Evolutionary conservation across 108 stramenopile genomes (phyloP).

Genomic region (Pseudonitzschia delicatissima): DNA sequence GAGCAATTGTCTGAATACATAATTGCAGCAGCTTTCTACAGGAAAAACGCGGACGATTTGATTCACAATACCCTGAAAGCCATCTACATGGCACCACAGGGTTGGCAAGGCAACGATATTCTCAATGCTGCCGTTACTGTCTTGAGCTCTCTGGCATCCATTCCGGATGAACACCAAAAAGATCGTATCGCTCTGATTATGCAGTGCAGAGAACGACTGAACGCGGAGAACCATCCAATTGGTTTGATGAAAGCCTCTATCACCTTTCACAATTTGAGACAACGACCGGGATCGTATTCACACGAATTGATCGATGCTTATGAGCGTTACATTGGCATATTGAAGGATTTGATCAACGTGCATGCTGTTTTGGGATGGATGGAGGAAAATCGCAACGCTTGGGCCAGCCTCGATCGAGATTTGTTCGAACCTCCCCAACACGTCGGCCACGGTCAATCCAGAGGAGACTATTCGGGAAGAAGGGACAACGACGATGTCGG

Average conservation of each 20-base stretch:
- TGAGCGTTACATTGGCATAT: constrained; percentile 58
- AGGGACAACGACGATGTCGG: constrained; percentile 31
- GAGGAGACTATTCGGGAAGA: constrained; percentile 31
- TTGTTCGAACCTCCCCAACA: constrained; percentile 20
- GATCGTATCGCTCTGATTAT: constrained; percentile 59
- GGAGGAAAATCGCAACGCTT: constrained; percentile 49
- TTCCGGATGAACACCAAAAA: constrained; percentile 60
- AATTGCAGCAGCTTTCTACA: constrained; percentile 45
- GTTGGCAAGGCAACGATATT: constrained; percentile 50
- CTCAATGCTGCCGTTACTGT: constrained; percentile 35
- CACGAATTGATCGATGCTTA: constrained; percentile 41
- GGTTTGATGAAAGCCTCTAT: constrained; percentile 52
- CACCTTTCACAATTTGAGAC: constrained; percentile 24
- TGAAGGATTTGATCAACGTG: constrained; percentile 48
- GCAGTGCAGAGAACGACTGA: constrained; percentile 32
- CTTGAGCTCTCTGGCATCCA: constrained; percentile 50
- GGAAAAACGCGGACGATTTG: constrained; percentile 28
- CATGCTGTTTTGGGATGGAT: constrained; percentile 66
- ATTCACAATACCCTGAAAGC: constrained; percentile 41
- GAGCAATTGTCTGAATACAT: constrained; percentile 60
- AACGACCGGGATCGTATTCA: constrained; percentile 29
- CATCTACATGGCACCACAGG: constrained; percentile 42
- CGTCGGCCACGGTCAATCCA: constrained; percentile 31
- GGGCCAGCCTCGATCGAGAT: constrained; percentile 73
- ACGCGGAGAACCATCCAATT: constrained; percentile 23